These are phyloP conservation scores for Backusella psychrophila DNA, from an alignment of 192 early-diverging fungal genomes.

Conservation along the genomic window DNA sequence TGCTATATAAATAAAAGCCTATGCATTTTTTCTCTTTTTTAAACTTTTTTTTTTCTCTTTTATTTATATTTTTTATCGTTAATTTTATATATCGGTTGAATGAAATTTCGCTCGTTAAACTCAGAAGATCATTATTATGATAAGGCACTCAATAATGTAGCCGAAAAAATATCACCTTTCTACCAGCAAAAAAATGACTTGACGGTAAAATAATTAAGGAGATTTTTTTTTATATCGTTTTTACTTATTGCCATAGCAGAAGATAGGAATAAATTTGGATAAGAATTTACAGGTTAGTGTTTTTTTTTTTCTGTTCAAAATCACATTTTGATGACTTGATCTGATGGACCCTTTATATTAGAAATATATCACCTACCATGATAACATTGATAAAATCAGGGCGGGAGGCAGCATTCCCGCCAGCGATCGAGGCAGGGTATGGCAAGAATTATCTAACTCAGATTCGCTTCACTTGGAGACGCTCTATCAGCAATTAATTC, in stretches of 20 bases:
- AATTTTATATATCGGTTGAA: not conserved
- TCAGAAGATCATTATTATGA: not conserved
- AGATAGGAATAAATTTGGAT: not conserved
- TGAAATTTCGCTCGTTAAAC: not conserved
- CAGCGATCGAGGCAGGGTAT: slow-evolving; percentile 79
- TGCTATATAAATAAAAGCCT: not conserved
- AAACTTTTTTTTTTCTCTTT: not conserved
- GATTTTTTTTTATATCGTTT: not conserved
- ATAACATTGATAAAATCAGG: slow-evolving; percentile 56
- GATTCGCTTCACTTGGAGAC: slow-evolving; percentile 78
- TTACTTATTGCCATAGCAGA: not conserved
- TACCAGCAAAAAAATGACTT: not conserved
- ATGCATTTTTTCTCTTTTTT: not conserved
- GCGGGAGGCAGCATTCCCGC: slow-evolving; percentile 65
- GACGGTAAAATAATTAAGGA: not conserved
- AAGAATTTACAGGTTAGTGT: not conserved
- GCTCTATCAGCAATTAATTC: slow-evolving; percentile 74
- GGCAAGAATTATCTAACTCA: slow-evolving; percentile 85
- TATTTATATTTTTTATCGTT: not conserved
- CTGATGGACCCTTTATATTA: not conserved
- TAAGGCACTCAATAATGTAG: not conserved
- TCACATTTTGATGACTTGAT: not conserved
- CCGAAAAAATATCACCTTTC: not conserved
- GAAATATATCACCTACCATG: not conserved
- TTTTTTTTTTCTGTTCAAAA: not conserved